Base-by-base conservation (phyloP, 495 filamentous ascomycete species). In the Umbilicaria muhlenbergii region DNA sequence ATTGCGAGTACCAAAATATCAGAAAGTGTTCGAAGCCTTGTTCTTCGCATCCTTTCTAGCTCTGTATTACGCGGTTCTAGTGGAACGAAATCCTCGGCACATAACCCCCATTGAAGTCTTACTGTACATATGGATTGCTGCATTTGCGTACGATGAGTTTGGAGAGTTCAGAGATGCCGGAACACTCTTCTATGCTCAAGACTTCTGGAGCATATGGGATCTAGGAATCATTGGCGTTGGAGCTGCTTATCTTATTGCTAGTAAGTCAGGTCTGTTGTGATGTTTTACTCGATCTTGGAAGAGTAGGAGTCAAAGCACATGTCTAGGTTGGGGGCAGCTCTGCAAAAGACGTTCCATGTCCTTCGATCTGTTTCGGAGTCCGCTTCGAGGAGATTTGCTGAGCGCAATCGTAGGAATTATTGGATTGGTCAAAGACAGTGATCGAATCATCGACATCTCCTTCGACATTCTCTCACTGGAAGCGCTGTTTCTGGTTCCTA, bases 181-280 rank as follows among this genome's bases (percentile, higher is more conserved):
- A 0, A 51, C 80, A 14, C 61, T 84, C 24, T 87, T 94, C 57
- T 94, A 93, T 53, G 75, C 80, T 14, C 75, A 80, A 38, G 86
- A 92, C 54, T 83, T 94, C 44, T 95, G 88, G 87, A 89, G 80
- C 50, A 56, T 84, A 17, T 94, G 88, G 69, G 89, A 95, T 55
- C 56, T 94, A 44, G 76, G 74, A 34, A 93, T 95, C 50, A 89
- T 94, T 21, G 61, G 72, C n/a, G 83, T 88, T 17, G 88, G 86
- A 3, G 53, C 79, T 33, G 69, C 73, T 11, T 95, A 83, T 60
- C 68, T 86, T 31, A 59, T 80, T 19, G 57, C 78, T 28, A 70
- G 86, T 87, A 69, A 69, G 80, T 68, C 46, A 48, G 41, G 8
- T 17, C 14, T 5, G 4, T 14, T 37, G 38, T 42, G 1, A 11